Evolutionary conservation across 73 alveolate genomes (phyloP).

Genomic region (Paraurostyla sp.): DNA sequence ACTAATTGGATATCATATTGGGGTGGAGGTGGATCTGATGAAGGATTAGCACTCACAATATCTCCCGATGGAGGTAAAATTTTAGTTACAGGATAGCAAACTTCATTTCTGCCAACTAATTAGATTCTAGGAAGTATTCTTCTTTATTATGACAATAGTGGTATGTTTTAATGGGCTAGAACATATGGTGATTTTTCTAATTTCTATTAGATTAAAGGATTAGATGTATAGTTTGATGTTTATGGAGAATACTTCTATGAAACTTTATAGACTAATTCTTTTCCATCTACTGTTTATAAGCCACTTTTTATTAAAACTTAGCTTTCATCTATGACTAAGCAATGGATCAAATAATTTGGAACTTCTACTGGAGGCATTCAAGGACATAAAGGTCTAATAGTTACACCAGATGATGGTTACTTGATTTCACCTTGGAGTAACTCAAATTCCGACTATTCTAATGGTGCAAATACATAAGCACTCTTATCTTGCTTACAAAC

Average conservation of each 20-base stretch:
- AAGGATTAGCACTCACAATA: not conserved
- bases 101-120: not conserved
- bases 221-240: not conserved
- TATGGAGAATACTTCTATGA: conserved; percentile 6
- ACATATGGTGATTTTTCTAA: not conserved
- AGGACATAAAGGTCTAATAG: not conserved
- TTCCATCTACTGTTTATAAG: not conserved
- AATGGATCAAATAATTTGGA: not conserved
- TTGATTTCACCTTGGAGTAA: not conserved
- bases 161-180: not conserved
- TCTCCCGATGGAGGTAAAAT: conserved; percentile 23
- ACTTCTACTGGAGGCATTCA: not conserved
- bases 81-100: not conserved
- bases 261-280: not conserved
- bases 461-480: not conserved
- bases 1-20: not conserved
- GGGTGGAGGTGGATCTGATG: not conserved
- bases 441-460: not conserved
- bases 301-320: not conserved
- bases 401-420: not conserved
- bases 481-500: not conserved
- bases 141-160: not conserved
- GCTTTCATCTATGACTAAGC: not conserved
- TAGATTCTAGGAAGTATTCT: not conserved
- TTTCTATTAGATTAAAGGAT: not conserved